These are phyloP conservation scores for Pseudohyphozyma bogoriensis DNA, from an alignment of 768 basidiomycete species.

Conservation along the genomic window DNA sequence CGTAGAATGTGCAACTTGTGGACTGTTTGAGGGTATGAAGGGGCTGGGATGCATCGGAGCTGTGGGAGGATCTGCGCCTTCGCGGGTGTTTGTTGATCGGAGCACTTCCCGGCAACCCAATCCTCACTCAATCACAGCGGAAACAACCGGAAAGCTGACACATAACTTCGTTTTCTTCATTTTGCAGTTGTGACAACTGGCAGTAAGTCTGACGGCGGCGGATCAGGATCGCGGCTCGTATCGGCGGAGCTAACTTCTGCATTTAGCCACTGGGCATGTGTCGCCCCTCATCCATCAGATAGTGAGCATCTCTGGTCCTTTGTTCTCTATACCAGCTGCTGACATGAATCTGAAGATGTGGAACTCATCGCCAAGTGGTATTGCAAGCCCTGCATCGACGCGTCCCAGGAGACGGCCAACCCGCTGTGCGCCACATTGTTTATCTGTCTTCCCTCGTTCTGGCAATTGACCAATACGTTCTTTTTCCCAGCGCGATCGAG, in stretches of 20 bases:
- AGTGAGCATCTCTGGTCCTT: slow-evolving; percentile 14
- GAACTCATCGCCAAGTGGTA: slow-evolving; percentile 46
- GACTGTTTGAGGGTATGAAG: too few relatives aligned
- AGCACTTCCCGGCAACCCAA: too few relatives aligned
- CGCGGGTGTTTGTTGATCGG: not conserved
- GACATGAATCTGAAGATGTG: slow-evolving; percentile 54
- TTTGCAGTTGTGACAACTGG: slow-evolving; percentile 5
- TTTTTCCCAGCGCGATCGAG: slow-evolving; percentile 46
- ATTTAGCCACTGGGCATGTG: slow-evolving; percentile 22
- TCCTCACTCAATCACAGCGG: not conserved
- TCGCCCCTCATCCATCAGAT: not conserved
- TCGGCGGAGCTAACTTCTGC: not conserved
- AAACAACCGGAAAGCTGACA: not conserved
- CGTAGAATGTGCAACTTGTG: not conserved
- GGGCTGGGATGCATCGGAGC: too few relatives aligned
- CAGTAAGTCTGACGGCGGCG: slow-evolving; percentile 1
- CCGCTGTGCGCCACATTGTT: not conserved
- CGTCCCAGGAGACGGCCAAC: too few relatives aligned
- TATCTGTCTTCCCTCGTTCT: not conserved
- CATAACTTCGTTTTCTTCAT: not conserved
- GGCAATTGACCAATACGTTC: slow-evolving; percentile 49
- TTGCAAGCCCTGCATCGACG: slow-evolving; percentile 1
- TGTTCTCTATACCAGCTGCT: slow-evolving; percentile 72
- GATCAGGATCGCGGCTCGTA: too few relatives aligned
- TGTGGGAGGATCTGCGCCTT: not conserved